A percentile compares a stretch with the other conserved stretches of the same genome.
Conservation (phyloP, 345 rosid species). For the Aquilaria yunnanensis region DNA sequence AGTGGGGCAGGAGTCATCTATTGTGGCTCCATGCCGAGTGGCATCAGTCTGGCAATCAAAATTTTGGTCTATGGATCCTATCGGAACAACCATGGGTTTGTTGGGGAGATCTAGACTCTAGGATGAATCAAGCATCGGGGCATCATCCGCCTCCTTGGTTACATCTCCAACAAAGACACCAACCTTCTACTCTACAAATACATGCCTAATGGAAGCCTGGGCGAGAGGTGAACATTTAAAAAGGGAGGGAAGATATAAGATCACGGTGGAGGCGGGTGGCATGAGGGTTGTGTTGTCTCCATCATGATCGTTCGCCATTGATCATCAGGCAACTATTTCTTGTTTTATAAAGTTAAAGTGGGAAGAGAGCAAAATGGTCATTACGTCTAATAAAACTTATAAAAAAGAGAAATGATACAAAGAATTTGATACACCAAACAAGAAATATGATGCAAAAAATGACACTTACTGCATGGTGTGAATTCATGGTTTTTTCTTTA, state of each 20-base stretch:
- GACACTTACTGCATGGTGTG: too few species aligned
- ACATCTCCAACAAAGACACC: constrained; percentile 79
- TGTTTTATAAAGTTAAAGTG: too few species aligned
- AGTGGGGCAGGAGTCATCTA: constrained; percentile 92
- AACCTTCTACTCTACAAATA: constrained; percentile 76
- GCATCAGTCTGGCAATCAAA: constrained; percentile 71
- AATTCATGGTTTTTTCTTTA: too few species aligned
- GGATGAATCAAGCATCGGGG: constrained; percentile 82
- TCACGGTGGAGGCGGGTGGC: constrained; percentile 74
- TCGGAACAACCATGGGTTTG: constrained; percentile 68
- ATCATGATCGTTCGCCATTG: constrained; percentile 86
- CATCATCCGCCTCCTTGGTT: constrained; percentile 73
- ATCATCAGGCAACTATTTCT: constrained; percentile 25
- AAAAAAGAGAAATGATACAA: too few species aligned
- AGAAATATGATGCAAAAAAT: too few species aligned
- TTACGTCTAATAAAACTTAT: too few species aligned
- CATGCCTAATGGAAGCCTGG: constrained; percentile 92
- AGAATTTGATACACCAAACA: too few species aligned
- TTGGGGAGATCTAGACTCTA: constrained; percentile 82
- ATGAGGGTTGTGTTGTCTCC: constrained; percentile 64
- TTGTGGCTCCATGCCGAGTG: constrained; percentile 72
- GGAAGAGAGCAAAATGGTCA: too few species aligned
- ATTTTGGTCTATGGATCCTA: constrained; percentile 56
- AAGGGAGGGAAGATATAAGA: constrained; percentile 63
- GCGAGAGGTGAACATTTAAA: constrained; percentile 84